Evolutionary conservation across 371 early-diverging fungal species (phyloP).

Genomic region (Choanephora cucurbitarum): DNA sequence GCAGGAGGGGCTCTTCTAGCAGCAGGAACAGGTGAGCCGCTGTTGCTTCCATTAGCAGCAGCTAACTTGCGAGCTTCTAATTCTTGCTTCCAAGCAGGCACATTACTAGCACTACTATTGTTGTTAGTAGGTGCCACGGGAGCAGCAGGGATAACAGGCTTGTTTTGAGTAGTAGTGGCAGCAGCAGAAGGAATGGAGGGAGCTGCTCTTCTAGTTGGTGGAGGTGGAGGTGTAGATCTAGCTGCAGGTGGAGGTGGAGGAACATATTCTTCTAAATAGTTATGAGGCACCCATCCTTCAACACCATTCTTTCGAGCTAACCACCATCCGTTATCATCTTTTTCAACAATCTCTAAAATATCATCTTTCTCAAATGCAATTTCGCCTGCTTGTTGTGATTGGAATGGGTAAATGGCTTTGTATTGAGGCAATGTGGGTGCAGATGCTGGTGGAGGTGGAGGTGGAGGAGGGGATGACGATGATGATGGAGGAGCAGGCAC

Average conservation of each 20-base stretch:
- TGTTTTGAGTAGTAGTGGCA: not conserved
- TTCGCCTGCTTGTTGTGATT: slow-evolving; percentile 63
- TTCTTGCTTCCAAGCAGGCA: slow-evolving; percentile 58
- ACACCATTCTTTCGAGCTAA: slow-evolving; percentile 68
- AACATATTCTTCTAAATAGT: slow-evolving; percentile 67
- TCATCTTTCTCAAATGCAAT: slow-evolving; percentile 69
- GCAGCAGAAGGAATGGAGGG: slow-evolving; percentile 19
- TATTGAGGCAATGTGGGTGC: slow-evolving; percentile 58
- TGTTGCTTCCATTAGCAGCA: slow-evolving; percentile 22
- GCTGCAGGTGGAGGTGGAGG: slow-evolving; percentile 27
- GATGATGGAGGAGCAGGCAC: slow-evolving; percentile 14
- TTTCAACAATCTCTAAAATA: slow-evolving; percentile 72
- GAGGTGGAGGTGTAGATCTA: slow-evolving; percentile 33
- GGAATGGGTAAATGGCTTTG: slow-evolving; percentile 78
- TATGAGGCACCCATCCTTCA: slow-evolving; percentile 87
- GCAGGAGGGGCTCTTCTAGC: slow-evolving; percentile 51
- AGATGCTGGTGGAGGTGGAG: slow-evolving; percentile 53
- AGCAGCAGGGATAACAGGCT: not conserved
- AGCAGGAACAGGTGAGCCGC: slow-evolving; percentile 47
- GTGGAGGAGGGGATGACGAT: slow-evolving; percentile 59
- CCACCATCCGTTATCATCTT: slow-evolving; percentile 86
- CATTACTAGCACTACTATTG: slow-evolving; percentile 16
- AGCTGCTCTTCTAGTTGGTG: slow-evolving; percentile 48
- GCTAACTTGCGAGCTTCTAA: slow-evolving; percentile 48
- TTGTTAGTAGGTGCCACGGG: not conserved